Evolutionary conservation across 768 basidiomycete species (phyloP).

Genomic region (Lentinula lateritia): DNA sequence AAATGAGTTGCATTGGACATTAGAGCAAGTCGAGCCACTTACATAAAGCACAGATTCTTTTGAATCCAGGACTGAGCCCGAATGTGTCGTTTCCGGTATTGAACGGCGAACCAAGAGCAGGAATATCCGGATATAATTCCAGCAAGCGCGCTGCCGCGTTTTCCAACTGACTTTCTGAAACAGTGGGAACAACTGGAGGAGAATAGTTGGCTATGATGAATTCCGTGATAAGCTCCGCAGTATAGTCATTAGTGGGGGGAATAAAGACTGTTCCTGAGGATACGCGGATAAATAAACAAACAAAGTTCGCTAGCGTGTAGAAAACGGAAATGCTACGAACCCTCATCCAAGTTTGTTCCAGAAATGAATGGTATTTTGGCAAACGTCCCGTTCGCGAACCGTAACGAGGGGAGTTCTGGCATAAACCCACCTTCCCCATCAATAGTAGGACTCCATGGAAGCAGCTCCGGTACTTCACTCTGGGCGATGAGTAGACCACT

Average conservation of each 20-base stretch:
- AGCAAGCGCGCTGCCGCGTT: slow-evolving; percentile 19
- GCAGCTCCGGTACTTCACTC: slow-evolving; percentile 13
- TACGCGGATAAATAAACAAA: background rate
- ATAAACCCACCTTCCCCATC: slow-evolving; percentile 34
- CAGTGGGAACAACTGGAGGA: slow-evolving; percentile 18
- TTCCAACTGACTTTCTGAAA: slow-evolving; percentile 6
- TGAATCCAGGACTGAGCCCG: slow-evolving; percentile 32
- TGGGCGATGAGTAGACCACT: slow-evolving; percentile 19
- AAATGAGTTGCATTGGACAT: background rate
- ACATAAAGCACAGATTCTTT: slow-evolving; percentile 30
- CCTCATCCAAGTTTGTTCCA: slow-evolving; percentile 42
- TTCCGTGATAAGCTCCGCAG: slow-evolving; percentile 17
- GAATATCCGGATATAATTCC: slow-evolving; percentile 35
- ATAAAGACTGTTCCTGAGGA: slow-evolving; percentile 27
- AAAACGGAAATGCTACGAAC: slow-evolving; percentile 13
- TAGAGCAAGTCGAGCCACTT: slow-evolving; percentile 8
- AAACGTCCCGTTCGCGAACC: slow-evolving; percentile 25
- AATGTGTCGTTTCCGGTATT: slow-evolving; percentile 40
- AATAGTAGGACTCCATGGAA: slow-evolving; percentile 31
- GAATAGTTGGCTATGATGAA: slow-evolving; percentile 18
- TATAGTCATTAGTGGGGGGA: slow-evolving; percentile 12
- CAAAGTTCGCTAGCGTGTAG: background rate
- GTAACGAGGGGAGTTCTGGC: slow-evolving; percentile 31
- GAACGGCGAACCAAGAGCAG: slow-evolving; percentile 38
- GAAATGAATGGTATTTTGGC: slow-evolving; percentile 35